These are phyloP conservation scores for Mortierella alpina DNA, from an alignment of 192 early-diverging fungal species.

Conservation along the genomic window DNA sequence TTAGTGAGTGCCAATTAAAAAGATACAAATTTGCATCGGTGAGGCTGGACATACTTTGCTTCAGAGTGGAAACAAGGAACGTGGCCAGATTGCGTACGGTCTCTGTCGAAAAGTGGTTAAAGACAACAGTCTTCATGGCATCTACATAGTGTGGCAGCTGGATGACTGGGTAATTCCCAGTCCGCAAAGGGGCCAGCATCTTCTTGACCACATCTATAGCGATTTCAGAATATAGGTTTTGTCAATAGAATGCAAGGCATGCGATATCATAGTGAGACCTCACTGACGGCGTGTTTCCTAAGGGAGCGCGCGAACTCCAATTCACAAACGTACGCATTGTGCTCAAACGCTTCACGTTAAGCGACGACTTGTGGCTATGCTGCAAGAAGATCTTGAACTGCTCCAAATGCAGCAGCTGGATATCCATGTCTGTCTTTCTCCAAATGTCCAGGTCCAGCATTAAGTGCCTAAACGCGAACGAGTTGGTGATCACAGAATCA, in stretches of 20 bases:
- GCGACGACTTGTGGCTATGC: constrained; percentile 61
- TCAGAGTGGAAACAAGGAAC: constrained; percentile 70
- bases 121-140: constrained; percentile 65
- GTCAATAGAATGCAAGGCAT: neutral
- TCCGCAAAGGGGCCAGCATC: constrained; percentile 67
- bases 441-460: constrained; percentile 79
- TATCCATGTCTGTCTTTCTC: constrained; percentile 62
- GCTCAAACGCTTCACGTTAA: constrained; percentile 68
- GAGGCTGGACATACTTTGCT: constrained; percentile 56
- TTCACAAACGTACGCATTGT: constrained; percentile 65
- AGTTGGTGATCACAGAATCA: constrained; percentile 74
- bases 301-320: too few species aligned
- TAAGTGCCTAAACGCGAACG: constrained; percentile 69
- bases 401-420: constrained; percentile 68
- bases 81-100: constrained; percentile 69
- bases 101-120: constrained; percentile 69
- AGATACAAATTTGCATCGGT: neutral
- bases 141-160: constrained; percentile 62
- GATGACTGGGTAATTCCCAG: constrained; percentile 67
- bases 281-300: neutral
- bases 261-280: neutral
- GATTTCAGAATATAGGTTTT: neutral
- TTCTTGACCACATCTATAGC: constrained; percentile 69
- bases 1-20: neutral
- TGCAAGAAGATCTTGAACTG: constrained; percentile 72